A percentile compares a stretch with the other conserved stretches of the same genome.
Evolutionary conservation across 305 asterid species (phyloP).

Genomic region (Solanum hybrid): DNA sequence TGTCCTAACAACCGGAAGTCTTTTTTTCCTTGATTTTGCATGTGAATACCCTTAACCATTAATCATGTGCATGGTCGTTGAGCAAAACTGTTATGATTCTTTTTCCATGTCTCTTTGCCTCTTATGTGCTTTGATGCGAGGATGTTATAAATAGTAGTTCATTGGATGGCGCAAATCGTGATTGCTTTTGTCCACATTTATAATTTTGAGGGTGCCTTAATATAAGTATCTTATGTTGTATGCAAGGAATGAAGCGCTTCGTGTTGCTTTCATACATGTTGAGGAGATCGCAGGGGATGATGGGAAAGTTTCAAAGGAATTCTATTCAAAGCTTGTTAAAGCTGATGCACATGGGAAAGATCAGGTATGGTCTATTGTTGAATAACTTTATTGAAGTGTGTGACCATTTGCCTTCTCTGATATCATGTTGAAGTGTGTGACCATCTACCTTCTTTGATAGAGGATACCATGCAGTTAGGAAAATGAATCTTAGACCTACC

Average conservation of each 20-base stretch:
- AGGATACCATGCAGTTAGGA: not conserved
- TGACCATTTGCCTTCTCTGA: not conserved
- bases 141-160: not conserved
- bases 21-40: not conserved
- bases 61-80: not conserved
- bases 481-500: not conserved
- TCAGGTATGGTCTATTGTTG: conserved; percentile 47
- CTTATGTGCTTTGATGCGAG: not conserved
- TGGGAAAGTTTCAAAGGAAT: conserved; percentile 58
- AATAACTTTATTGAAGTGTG: not conserved
- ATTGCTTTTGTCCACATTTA: not conserved
- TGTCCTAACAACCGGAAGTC: not conserved
- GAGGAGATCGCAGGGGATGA: conserved; percentile 60
- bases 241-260: conserved; percentile 92
- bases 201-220: not conserved
- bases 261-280: conserved; percentile 91
- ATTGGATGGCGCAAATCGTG: not conserved
- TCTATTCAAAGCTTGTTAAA: conserved; percentile 89
- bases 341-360: conserved; percentile 94
- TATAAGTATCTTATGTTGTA: not conserved
- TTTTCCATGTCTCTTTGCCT: not conserved
- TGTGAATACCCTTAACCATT: not conserved
- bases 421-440: not conserved
- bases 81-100: not conserved
- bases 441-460: not conserved